Percentiles rank a stretch among this genome's conserved stretches.
Evolutionary conservation across 2,329 filamentous ascomycete genomes (phyloP).

Genomic region (Pyrenophora tritici-repentis): DNA sequence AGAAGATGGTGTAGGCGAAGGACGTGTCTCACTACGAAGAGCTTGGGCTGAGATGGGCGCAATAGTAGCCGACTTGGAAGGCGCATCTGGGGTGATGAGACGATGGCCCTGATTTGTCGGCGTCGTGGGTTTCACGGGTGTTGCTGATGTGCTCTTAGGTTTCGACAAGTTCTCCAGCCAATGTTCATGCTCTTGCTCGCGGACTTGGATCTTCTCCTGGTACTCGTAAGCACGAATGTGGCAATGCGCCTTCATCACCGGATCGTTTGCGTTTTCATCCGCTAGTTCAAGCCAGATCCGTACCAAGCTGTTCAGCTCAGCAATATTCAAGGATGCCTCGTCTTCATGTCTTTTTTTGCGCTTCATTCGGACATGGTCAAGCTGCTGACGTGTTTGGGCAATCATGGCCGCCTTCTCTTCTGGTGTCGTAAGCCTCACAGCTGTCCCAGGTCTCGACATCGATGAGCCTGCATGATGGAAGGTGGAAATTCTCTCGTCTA

Average conservation of each 20-base stretch:
- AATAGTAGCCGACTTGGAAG: not conserved
- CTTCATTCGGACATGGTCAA: slow-evolving; percentile 17
- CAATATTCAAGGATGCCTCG: slow-evolving; percentile 9
- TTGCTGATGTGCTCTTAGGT: slow-evolving; percentile 2
- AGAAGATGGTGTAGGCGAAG: not conserved
- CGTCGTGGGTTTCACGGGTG: not conserved
- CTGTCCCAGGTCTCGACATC: slow-evolving; percentile 1
- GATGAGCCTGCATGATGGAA: slow-evolving; percentile 6
- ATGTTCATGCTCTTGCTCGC: slow-evolving; percentile 14
- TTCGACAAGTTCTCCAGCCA: slow-evolving; percentile 18
- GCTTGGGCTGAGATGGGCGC: not conserved
- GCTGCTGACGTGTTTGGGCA: slow-evolving; percentile 13
- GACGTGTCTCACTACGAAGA: not conserved
- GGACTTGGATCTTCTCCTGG: slow-evolving; percentile 14
- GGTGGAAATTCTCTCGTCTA: slow-evolving; percentile 2
- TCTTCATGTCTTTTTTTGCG: slow-evolving; percentile 16
- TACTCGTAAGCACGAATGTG: slow-evolving; percentile 21
- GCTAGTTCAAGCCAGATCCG: slow-evolving; percentile 21
- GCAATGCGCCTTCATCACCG: slow-evolving; percentile 17
- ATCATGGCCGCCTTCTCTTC: slow-evolving; percentile 19
- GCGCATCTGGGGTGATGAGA: not conserved
- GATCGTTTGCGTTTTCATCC: slow-evolving; percentile 13
- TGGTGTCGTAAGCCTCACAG: slow-evolving; percentile 15
- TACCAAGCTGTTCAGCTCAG: slow-evolving; percentile 15
- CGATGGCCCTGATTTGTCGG: not conserved